Base-by-base conservation (phyloP, 306 rosid species). In the Astragalus glycyphyllos region DNA sequence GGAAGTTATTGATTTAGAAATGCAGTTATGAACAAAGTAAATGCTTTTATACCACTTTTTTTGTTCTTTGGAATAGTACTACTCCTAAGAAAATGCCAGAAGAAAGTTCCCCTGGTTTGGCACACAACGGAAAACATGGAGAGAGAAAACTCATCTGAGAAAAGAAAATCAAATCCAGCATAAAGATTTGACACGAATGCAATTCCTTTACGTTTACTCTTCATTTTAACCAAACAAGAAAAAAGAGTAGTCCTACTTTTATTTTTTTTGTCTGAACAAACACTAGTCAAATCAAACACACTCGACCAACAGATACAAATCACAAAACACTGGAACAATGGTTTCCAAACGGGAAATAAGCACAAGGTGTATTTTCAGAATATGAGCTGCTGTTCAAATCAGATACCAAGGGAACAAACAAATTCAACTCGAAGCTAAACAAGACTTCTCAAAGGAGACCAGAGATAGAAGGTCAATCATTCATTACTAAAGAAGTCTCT, bases 311-410 rank as follows among this genome's bases (percentile, higher is more conserved):
- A 14, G 8, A 59, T 46, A 37, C 1, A 7, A 37, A 29, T 37
- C 48, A 9, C 7, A 37, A 59, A 37, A 37, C 48, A 59, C 8
- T 20, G 31, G 65, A 37, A 58, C 0, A 1, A 58, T 58, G 26
- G 20, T 34, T 34, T 11, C 9, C 15, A 35, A 59, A 32, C 14
- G 47, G 65, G 47, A 14, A 38, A 9, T 16, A 60, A 15, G 67
- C 13, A 40, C 32, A 61, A 16, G 11, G 51, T 40, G 8, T 9
- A 51, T 29, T 14, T 62, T 23, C 46, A 15, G 46, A 53, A 67
- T 9, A 58, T 58, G 37, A 56, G 12, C 14, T 13, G 17, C 57
- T 6, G 58, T 45, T 77, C 54, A 63, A 68, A 68, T 71, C 68
- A 67, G 34, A 42, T 47, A 9, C 15, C 40, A 58, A 68, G 26